Conservation (phyloP, 345 rosid genomes). For the Linum lewisii region DNA sequence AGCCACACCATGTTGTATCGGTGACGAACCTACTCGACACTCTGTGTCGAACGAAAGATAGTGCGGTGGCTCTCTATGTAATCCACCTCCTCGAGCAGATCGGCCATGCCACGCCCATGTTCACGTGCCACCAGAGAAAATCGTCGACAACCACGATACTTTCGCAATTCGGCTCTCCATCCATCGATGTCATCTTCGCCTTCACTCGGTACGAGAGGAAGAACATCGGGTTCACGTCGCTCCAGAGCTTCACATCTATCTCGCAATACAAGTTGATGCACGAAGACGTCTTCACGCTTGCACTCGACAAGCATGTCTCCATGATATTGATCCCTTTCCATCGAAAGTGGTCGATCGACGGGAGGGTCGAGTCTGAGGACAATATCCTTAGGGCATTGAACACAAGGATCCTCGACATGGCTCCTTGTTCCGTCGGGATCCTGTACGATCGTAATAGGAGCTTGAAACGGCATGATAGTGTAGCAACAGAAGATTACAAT, state of each 20-base stretch:
- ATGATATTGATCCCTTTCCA: conserved; percentile 55
- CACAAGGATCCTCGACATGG: conserved; percentile 30
- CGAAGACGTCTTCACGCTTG: conserved; percentile 46
- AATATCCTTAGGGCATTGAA: conserved; percentile 26
- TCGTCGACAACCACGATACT: too few relatives aligned
- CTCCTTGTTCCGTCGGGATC: conserved; percentile 60
- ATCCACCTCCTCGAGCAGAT: conserved; percentile 46
- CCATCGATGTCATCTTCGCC: conserved; percentile 23
- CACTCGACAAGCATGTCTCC: conserved; percentile 33
- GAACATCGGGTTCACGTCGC: conserved; percentile 9
- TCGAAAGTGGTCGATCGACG: conserved; percentile 34
- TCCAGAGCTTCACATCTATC: conserved; percentile 27
- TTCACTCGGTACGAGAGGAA: conserved; percentile 12
- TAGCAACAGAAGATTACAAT: too few relatives aligned
- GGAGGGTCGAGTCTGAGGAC: conserved; percentile 29
- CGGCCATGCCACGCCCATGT: conserved; percentile 38
- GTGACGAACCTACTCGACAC: conserved; percentile 28
- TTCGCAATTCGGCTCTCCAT: conserved; percentile 18
- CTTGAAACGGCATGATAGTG: background rate
- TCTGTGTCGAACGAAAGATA: conserved; percentile 22
- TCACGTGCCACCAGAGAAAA: conserved; percentile 40
- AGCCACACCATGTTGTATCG: conserved; percentile 29
- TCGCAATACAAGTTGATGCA: conserved; percentile 37
- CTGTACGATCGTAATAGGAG: conserved; percentile 29
- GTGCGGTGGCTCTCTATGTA: conserved; percentile 30